These are phyloP conservation scores for Cryptococcus sp. DNA, from an alignment of 1,284 basidiomycete genomes.

Conservation along the genomic window DNA sequence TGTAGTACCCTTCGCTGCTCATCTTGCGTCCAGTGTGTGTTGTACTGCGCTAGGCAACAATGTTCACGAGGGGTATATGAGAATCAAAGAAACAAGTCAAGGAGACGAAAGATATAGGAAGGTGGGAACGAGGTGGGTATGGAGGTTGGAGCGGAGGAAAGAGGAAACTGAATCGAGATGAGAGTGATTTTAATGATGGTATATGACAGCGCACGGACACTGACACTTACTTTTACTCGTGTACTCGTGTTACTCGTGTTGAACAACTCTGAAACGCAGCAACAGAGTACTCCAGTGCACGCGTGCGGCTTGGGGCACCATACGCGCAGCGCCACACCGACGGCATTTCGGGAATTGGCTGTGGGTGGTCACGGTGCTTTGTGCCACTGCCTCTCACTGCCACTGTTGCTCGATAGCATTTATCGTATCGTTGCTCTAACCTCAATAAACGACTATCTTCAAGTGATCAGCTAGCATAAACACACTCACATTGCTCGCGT, in stretches of 20 bases:
- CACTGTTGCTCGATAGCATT: neutral
- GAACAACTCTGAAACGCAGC: too few species aligned
- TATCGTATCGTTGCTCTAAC: too few species aligned
- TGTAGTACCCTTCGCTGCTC: slow-evolving; percentile 47
- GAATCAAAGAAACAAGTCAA: neutral
- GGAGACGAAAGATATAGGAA: neutral
- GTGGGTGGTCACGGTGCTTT: neutral
- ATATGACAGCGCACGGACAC: slow-evolving; percentile 4
- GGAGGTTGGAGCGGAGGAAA: neutral
- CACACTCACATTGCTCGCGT: neutral
- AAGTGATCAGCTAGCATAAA: neutral
- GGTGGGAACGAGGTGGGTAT: slow-evolving; percentile 5
- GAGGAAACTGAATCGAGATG: neutral
- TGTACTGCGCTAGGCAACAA: too few species aligned
- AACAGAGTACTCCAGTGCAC: too few species aligned
- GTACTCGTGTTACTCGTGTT: neutral
- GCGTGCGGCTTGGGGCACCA: slow-evolving; percentile 12
- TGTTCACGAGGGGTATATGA: slow-evolving; percentile 1
- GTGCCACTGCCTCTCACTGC: neutral
- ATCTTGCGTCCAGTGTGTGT: slow-evolving; percentile 2
- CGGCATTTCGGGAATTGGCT: slow-evolving; percentile 8
- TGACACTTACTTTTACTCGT: neutral
- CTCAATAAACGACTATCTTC: neutral
- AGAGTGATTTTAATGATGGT: neutral
- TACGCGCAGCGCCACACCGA: slow-evolving; percentile 9